A percentile compares a stretch with the other conserved stretches of the same genome.
These are phyloP conservation scores for Melanogaster broomeanus DNA, from an alignment of 768 basidiomycete genomes.

Conservation along the genomic window DNA sequence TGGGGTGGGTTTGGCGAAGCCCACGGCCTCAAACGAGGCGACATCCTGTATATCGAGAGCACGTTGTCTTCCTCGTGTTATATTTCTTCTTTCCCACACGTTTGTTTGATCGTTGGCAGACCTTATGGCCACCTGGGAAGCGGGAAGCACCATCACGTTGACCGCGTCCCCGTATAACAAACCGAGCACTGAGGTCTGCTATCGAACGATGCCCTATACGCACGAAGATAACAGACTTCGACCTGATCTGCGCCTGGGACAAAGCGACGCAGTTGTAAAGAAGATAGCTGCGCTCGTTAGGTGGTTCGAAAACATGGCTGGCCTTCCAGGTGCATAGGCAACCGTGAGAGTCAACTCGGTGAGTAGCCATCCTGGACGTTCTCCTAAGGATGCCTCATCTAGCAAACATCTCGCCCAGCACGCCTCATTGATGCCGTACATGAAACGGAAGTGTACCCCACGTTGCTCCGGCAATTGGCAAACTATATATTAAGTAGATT, in stretches of 20 bases:
- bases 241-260: conserved; percentile 72
- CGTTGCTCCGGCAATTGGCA: conserved; percentile 28
- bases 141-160: conserved; percentile 46
- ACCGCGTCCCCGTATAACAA: conserved; percentile 71
- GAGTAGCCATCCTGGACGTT: conserved; percentile 12
- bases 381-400: conserved; percentile 1
- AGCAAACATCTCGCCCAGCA: conserved; percentile 13
- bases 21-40: conserved; percentile 62
- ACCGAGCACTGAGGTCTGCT: conserved; percentile 69
- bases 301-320: conserved; percentile 80
- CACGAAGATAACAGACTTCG: conserved; percentile 60
- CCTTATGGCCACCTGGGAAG: conserved; percentile 50
- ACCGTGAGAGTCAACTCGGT: conserved; percentile 9
- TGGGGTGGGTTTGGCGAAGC: conserved; percentile 58
- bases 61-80: conserved; percentile 27
- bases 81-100: conserved; percentile 13
- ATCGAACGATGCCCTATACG: conserved; percentile 71
- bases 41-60: conserved; percentile 74
- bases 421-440: conserved; percentile 19
- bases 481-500: conserved; percentile 6
- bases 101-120: conserved; percentile 39
- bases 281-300: conserved; percentile 63
- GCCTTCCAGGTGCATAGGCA: conserved; percentile 38
- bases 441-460: conserved; percentile 26
- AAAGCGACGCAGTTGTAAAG: conserved; percentile 67